These are phyloP conservation scores for Oehlia diaphana DNA, from an alignment of 192 early-diverging fungal species.

Conservation along the genomic window DNA sequence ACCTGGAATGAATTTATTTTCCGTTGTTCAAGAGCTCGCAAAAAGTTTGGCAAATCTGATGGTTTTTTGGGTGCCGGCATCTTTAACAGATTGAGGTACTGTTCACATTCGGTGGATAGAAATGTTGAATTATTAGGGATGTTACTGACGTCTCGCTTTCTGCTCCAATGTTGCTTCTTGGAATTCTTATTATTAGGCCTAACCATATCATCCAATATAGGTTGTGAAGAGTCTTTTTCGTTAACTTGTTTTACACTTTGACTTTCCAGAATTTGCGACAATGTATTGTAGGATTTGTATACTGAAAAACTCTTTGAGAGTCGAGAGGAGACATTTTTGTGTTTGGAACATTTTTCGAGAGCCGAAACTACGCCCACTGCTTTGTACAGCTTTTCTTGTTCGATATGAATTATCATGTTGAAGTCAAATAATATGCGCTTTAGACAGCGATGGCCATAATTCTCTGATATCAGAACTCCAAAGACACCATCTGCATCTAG, in stretches of 20 bases:
- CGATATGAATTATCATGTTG: not conserved
- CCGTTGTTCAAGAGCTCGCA: not conserved
- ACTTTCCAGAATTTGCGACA: not conserved
- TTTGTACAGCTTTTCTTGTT: not conserved
- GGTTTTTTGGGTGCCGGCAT: not conserved
- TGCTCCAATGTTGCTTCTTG: not conserved
- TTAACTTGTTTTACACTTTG: not conserved
- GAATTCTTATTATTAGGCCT: not conserved
- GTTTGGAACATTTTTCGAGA: constrained; percentile 15
- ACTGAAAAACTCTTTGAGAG: not conserved
- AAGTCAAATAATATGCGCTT: constrained; percentile 8
- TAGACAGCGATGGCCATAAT: not conserved
- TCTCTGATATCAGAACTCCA: not conserved
- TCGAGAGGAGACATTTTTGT: not conserved
- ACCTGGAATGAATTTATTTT: not conserved
- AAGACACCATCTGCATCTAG: not conserved
- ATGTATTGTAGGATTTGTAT: not conserved
- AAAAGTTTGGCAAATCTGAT: not conserved
- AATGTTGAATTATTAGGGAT: not conserved
- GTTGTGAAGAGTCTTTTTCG: not conserved
- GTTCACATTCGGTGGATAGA: not conserved
- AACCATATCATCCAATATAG: not conserved
- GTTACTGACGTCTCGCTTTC: too few species aligned
- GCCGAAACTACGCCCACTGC: not conserved
- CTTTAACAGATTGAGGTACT: not conserved